Conservation (phyloP, 768 basidiomycete species). For the Russula abietina region DNA sequence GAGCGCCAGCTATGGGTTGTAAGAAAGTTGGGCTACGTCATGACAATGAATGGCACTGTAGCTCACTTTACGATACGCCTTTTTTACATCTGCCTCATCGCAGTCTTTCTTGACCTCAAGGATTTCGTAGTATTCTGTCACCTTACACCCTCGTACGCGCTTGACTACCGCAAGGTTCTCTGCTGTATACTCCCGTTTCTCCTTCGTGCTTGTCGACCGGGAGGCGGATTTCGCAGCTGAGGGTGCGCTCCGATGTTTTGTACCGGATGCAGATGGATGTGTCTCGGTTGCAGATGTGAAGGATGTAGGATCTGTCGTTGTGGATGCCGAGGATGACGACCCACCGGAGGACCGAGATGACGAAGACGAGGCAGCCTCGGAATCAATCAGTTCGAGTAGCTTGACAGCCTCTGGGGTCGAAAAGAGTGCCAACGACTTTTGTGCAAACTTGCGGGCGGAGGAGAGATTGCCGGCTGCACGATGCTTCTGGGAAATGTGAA, state of each 20-base stretch:
- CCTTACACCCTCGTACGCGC: slow-evolving; percentile 77
- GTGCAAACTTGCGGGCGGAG: slow-evolving; percentile 81
- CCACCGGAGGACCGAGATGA: slow-evolving; percentile 29
- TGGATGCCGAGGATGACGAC: slow-evolving; percentile 35
- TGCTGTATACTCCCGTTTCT: slow-evolving; percentile 66
- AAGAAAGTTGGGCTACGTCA: not conserved
- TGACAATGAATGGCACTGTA: not conserved
- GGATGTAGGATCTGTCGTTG: slow-evolving; percentile 36
- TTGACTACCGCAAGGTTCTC: slow-evolving; percentile 82
- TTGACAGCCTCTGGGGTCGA: slow-evolving; percentile 68
- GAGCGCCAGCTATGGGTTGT: slow-evolving; percentile 60
- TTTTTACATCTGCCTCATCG: slow-evolving; percentile 82
- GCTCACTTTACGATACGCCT: slow-evolving; percentile 90
- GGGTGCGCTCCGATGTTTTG: slow-evolving; percentile 53
- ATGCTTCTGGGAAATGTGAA: slow-evolving; percentile 73
- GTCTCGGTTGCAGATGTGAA: slow-evolving; percentile 52
- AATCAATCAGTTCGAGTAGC: slow-evolving; percentile 61
- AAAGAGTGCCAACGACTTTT: slow-evolving; percentile 81
- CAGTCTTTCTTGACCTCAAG: slow-evolving; percentile 72
- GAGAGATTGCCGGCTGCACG: slow-evolving; percentile 62
- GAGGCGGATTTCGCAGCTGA: slow-evolving; percentile 42
- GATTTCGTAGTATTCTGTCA: slow-evolving; percentile 92
- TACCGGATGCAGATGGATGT: slow-evolving; percentile 68
- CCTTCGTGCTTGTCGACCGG: slow-evolving; percentile 33
- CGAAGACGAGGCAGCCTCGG: slow-evolving; percentile 39